Evolutionary conservation across 2,329 filamentous ascomycete genomes (phyloP), one percentile per base, ranked within the genome.

Genomic region (Colletotrichum navitas): DNA sequence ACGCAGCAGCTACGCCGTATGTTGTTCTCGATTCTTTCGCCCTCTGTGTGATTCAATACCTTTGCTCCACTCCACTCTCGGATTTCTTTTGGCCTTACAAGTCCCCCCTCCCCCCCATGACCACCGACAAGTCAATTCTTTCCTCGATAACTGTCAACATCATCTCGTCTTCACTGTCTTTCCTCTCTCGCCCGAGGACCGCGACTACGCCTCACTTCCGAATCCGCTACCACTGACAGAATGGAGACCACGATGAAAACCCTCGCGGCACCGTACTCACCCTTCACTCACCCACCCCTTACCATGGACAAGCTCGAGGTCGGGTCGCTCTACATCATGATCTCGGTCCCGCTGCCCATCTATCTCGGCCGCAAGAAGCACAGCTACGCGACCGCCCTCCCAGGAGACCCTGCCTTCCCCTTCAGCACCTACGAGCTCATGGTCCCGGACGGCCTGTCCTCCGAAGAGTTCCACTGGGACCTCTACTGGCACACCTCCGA

Each of bases 391-490:
- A 41, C 43, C 26, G n/a, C 5, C 3, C 21, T 69, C 6, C 63
- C 71, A 8, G 29, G 51, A n/a, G 71, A 72, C 39, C 66, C 77
- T 8, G 68, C 71, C 29, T 62, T 72, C 7, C 71, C 62, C n/a
- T 56, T 43, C 54, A 34, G 39, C 26, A 69, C 64, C 5, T 73
- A 78, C 52, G 75, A 78, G 32, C 73, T 72, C 14, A 64, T 49
- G 26, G 74, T 74, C n/a, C 56, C 76, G 7, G 56, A 75, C 41
- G 73, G 75, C 29, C 62, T 72, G 26, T 75, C 68, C 5, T 73
- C 71, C 7, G 77, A 79, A 49, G 77, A 81, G 54, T 81, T 82
- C 58, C 75, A 76, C 73, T 82, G 80, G 80, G 80, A 79, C n/a
- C 66, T 82, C 58, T 82, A 82, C 73, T 80, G 76, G 72, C 78